phyloP scores from a whole-genome alignment of 768 basidiomycete genomes.

The Xerocomus potaroensis region DNA sequence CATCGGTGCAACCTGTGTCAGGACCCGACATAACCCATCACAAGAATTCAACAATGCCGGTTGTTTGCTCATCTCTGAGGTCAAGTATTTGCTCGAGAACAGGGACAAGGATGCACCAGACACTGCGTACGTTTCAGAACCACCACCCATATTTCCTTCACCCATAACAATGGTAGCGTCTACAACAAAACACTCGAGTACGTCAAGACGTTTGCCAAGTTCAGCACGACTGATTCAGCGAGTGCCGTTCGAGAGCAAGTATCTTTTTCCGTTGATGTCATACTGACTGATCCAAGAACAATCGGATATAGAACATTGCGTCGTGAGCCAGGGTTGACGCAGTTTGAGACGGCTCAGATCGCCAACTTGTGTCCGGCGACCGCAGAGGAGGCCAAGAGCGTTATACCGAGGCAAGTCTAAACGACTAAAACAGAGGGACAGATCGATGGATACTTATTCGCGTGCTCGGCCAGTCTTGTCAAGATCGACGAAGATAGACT shows the following conservation, averaged over 20 bases:
- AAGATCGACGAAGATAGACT: slow-evolving; percentile 86
- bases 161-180: slow-evolving; percentile 34
- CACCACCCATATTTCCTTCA: neutral
- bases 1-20: neutral
- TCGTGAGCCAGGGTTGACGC: slow-evolving; percentile 74
- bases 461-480: slow-evolving; percentile 46
- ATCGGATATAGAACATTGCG: slow-evolving; percentile 48
- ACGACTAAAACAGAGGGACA: neutral
- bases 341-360: slow-evolving; percentile 91
- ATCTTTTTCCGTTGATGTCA: neutral
- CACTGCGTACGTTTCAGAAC: slow-evolving; percentile 57
- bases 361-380: slow-evolving; percentile 86
- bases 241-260: slow-evolving; percentile 85
- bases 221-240: slow-evolving; percentile 80
- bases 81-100: slow-evolving; percentile 86
- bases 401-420: slow-evolving; percentile 69
- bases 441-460: neutral
- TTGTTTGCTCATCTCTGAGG: slow-evolving; percentile 88
- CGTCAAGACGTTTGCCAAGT: slow-evolving; percentile 87
- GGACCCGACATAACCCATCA: neutral
- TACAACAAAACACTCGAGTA: slow-evolving; percentile 93
- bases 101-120: slow-evolving; percentile 85
- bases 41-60: slow-evolving; percentile 89
- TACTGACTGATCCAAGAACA: neutral
- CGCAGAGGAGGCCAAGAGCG: slow-evolving; percentile 88